phyloP scores from a whole-genome alignment of 345 rosid genomes.

The Chamaenerion angustifolium region DNA sequence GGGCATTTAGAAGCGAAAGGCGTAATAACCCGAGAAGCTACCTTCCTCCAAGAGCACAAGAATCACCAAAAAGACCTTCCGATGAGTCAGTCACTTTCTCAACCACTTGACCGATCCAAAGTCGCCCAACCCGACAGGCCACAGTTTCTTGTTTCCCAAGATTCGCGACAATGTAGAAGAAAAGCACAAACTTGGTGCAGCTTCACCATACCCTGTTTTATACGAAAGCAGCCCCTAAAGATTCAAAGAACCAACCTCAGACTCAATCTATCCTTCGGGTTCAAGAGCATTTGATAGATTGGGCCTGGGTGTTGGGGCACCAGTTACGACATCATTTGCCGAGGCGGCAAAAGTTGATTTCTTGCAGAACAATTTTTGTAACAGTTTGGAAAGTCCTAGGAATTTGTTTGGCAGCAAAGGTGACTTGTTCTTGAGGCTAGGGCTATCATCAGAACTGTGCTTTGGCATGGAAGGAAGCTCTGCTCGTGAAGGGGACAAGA shows the following conservation, averaged over 20 bases:
- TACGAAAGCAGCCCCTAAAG: constrained; percentile 19
- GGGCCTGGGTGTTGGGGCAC: constrained; percentile 38
- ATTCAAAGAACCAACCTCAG: constrained; percentile 18
- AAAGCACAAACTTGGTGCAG: constrained; percentile 16
- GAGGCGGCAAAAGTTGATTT: constrained; percentile 20
- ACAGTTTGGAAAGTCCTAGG: constrained; percentile 16
- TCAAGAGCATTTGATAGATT: constrained; percentile 22
- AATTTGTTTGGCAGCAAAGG: constrained; percentile 22
- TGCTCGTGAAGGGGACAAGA: constrained; percentile 19
- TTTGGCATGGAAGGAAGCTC: constrained; percentile 23
- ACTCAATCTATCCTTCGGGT: constrained; percentile 46
- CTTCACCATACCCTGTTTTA: constrained; percentile 24
- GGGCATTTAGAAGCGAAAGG: constrained; percentile 95
- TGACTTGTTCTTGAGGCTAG: constrained; percentile 77
- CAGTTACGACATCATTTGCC: constrained; percentile 34
- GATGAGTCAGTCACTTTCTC: constrained; percentile 20
- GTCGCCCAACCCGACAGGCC: constrained; percentile 11
- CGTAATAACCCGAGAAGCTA: constrained; percentile 71
- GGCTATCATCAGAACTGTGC: constrained; percentile 35
- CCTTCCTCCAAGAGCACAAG: constrained; percentile 54
- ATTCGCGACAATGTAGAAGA: constrained; percentile 12
- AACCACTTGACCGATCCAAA: constrained; percentile 10
- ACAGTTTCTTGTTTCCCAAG: constrained; percentile 13
- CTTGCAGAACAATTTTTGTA: constrained; percentile 6
- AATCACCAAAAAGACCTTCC: constrained; percentile 23